These are phyloP conservation scores for Gentiana macrophylla DNA, from an alignment of 257 asterid genomes.

Conservation along the genomic window DNA sequence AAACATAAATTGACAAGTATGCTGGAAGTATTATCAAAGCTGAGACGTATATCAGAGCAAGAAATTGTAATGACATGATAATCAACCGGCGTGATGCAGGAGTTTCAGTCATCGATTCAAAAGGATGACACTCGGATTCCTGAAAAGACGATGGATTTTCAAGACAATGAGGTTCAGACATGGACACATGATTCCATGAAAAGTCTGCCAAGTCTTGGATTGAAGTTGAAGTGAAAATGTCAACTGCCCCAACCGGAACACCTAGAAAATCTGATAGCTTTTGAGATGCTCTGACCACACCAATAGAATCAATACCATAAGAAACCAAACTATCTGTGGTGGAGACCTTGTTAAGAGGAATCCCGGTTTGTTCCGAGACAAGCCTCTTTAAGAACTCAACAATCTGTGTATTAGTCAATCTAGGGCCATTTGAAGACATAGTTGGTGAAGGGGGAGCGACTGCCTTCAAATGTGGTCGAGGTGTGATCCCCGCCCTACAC, in stretches of 20 bases:
- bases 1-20: slow-evolving; percentile 33
- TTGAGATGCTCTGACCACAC: slow-evolving; percentile 93
- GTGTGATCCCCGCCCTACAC: slow-evolving; percentile 62
- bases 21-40: slow-evolving; percentile 53
- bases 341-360: slow-evolving; percentile 46
- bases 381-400: slow-evolving; percentile 49
- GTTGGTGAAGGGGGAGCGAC: slow-evolving; percentile 12
- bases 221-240: slow-evolving; percentile 78
- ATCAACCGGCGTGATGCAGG: slow-evolving; percentile 31
- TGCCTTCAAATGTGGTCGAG: slow-evolving; percentile 35
- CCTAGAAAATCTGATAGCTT: slow-evolving; percentile 79
- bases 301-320: slow-evolving; percentile 86
- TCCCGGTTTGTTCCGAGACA: slow-evolving; percentile 57
- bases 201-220: slow-evolving; percentile 68
- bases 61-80: slow-evolving; percentile 35
- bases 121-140: slow-evolving; percentile 28
- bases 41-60: slow-evolving; percentile 44
- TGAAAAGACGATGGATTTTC: slow-evolving; percentile 13
- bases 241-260: slow-evolving; percentile 78
- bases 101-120: slow-evolving; percentile 33
- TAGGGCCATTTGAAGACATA: slow-evolving; percentile 17
- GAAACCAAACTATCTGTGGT: slow-evolving; percentile 48
- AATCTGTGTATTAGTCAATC: slow-evolving; percentile 33
- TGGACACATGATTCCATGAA: slow-evolving; percentile 45
- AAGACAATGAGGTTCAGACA: slow-evolving; percentile 35